phyloP scores from a whole-genome alignment of 345 rosid species.

The Linum trigynum region DNA sequence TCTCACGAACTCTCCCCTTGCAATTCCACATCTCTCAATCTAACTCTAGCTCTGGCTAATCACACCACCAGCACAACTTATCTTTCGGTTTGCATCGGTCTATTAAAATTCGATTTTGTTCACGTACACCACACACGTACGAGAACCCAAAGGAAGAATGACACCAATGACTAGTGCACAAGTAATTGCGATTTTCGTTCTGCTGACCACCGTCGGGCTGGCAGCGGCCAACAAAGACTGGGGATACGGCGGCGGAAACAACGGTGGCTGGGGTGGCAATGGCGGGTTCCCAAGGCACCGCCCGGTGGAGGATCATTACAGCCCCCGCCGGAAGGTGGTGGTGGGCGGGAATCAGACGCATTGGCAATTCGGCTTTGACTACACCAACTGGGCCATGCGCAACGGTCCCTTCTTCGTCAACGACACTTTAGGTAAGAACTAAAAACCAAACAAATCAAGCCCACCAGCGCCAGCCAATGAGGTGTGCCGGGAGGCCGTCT shows the following conservation, averaged over 20 bases:
- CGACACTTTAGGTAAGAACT: constrained; percentile 56
- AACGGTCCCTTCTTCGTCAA: constrained; percentile 49
- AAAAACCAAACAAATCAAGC: too few relatives aligned
- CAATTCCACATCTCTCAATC: too few relatives aligned
- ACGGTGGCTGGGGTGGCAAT: not conserved
- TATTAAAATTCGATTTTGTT: too few relatives aligned
- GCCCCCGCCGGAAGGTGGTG: constrained; percentile 32
- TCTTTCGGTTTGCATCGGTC: too few relatives aligned
- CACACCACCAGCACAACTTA: too few relatives aligned
- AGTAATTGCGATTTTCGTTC: not conserved
- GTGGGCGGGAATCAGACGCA: constrained; percentile 51
- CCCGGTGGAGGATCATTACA: not conserved
- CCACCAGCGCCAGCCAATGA: too few relatives aligned
- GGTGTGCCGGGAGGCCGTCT: too few relatives aligned
- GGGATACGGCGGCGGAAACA: constrained; percentile 5
- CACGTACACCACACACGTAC: too few relatives aligned
- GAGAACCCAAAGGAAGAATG: too few relatives aligned
- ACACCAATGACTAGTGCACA: not conserved
- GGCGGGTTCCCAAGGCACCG: not conserved
- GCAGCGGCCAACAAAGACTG: constrained; percentile 19
- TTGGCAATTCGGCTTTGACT: constrained; percentile 61
- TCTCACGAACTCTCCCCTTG: too few relatives aligned
- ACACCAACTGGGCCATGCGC: constrained; percentile 48
- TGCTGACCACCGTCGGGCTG: constrained; percentile 15
- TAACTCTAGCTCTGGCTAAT: too few relatives aligned